Conservation (phyloP, 2,329 filamentous ascomycete species). For the Botrytis fragariae region DNA sequence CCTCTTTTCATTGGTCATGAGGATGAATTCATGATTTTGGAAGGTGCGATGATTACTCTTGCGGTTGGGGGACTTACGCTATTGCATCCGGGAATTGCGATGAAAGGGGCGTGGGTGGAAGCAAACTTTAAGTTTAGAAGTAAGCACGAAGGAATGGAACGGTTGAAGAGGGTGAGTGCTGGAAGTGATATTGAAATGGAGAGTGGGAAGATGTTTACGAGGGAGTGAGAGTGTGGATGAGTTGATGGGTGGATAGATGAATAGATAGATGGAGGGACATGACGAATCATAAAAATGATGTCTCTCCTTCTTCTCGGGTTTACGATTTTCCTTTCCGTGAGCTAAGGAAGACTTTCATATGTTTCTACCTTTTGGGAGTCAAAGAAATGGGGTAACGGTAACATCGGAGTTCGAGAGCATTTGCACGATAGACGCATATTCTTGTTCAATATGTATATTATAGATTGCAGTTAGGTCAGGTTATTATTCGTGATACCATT, state of each 20-base stretch:
- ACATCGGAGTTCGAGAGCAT: not conserved
- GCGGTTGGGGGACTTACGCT: constrained; percentile 47
- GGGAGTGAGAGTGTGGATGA: not conserved
- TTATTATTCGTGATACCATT: not conserved
- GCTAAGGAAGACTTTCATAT: not conserved
- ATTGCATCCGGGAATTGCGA: constrained; percentile 42
- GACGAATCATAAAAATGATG: not conserved
- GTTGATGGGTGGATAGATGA: no score
- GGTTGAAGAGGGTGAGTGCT: not conserved
- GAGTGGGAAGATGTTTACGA: not conserved
- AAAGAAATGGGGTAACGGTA: fast-evolving
- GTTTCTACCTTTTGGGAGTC: not conserved
- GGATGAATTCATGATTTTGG: constrained; percentile 46
- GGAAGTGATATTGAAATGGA: constrained; percentile 4
- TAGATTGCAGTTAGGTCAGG: not conserved
- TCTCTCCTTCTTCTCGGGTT: not conserved
- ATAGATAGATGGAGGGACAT: no score
- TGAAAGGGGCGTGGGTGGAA: constrained; percentile 27
- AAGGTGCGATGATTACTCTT: constrained; percentile 48
- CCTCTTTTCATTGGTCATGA: constrained; percentile 49
- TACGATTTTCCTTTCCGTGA: not conserved
- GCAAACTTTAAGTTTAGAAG: constrained; percentile 26
- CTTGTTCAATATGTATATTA: not conserved
- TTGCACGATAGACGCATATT: not conserved
- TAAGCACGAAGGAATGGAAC: not conserved